These are phyloP conservation scores for Quercus mongolica DNA, from an alignment of 306 rosid species.

Conservation along the genomic window DNA sequence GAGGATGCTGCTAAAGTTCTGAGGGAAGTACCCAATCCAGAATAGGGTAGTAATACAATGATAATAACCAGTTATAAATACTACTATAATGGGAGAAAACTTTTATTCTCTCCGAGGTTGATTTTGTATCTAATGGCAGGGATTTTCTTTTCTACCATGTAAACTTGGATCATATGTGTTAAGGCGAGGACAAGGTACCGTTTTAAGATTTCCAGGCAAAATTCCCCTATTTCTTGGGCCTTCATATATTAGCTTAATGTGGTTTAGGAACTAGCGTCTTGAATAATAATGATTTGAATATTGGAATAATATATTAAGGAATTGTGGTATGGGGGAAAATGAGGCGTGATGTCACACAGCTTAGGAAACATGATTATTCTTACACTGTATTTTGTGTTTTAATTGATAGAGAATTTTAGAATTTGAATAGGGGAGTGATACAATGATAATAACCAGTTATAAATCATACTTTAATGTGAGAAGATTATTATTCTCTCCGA, in stretches of 20 bases:
- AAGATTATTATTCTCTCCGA: not conserved
- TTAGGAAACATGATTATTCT: not conserved
- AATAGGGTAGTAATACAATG: not conserved
- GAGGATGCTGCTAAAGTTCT: constrained; percentile 56
- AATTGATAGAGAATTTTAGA: too few species aligned
- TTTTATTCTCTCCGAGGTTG: not conserved
- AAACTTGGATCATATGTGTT: too few species aligned
- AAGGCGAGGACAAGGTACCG: too few species aligned
- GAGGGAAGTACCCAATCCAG: constrained; percentile 31
- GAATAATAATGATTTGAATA: not conserved
- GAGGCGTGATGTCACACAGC: not conserved
- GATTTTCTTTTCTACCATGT: not conserved
- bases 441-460: not conserved
- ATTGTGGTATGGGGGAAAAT: not conserved
- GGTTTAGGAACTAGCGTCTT: not conserved
- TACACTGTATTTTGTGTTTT: too few species aligned
- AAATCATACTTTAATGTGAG: not conserved
- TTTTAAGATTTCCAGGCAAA: too few species aligned
- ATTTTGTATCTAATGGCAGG: not conserved
- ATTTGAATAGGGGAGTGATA: too few species aligned
- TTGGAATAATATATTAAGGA: too few species aligned
- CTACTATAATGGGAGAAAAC: not conserved
- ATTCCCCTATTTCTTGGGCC: too few species aligned
- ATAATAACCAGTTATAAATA: not conserved
- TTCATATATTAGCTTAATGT: too few species aligned